Base-by-base conservation (phyloP, 116 monocot genomes). In the Cymodocea nodosa region DNA sequence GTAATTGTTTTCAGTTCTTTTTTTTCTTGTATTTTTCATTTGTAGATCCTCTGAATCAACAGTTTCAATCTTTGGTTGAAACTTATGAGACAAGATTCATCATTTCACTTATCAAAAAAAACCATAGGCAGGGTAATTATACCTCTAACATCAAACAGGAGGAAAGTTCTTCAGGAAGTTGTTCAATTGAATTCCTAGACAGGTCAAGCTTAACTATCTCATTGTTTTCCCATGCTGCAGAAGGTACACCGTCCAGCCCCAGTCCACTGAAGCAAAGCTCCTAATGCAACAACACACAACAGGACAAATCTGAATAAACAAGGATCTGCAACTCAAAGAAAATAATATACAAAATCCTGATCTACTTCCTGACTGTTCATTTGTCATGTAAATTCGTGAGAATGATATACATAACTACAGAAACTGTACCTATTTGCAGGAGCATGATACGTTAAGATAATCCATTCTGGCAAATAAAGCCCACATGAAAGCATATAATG, bases 141-240 rank as follows among this genome's bases (percentile, higher is more conserved):
- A 85, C 92, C 81, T 93, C 79, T 84, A 95, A 83, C 56, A 68
- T 75, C 11, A 77, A 83, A 77, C 90, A 87, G 15, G 70, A 71
- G 35, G 81, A 71, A 20, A 95, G 63, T 40, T 85, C 90, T 64
- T 70, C 62, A 34, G 87, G 87, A 56, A 95, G 72, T 48, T 69
- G 77, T 55, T 69, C 72, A 58, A 95, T 90, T 50, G 72, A 81
- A 77, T 95, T 95, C 64, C 67, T 81, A 34, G 95, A 90, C 69
- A 95, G 87, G 81, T 95, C 87, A 65, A 95, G 69, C 75, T 85
- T 95, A 51, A 87, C 71, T 60, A 83, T 76, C 50, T 90, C 84
- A 73, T 59, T 65, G 60, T 77, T 83, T 69, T 83, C 85, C 90
- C 90, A 95, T 17, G 81, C 74, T 57, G 77, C 71, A 61, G 83